Base-by-base conservation (phyloP, 257 asterid species). In the Linderniella brevidens region DNA sequence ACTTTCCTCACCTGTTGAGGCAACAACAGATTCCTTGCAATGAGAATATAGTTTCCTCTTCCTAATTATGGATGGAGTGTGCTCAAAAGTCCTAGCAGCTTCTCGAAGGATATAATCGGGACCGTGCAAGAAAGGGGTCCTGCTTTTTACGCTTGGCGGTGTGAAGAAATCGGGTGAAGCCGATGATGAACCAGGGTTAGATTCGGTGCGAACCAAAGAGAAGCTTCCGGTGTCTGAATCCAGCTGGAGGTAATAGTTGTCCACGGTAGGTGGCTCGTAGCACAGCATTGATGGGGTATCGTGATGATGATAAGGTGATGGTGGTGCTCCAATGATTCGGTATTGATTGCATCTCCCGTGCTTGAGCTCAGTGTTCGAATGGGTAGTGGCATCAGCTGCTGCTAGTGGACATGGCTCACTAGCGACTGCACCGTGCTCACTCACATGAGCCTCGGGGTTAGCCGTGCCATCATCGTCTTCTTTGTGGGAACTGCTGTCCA, bases 61-160 rank as follows among this genome's bases (percentile, higher is more conserved):
- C 51, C 96, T 68, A 32, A 85, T 19, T 56, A 90, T 90, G 57
- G 98, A 85, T 14, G 98, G 98, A 41, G 98, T 85, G 45, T 76
- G 64, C 7, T 64, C 93, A 66, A 78, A 90, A 75, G 78, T 81
- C 64, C 58, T 68, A 13, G 99, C 94, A 56, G 94, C 96, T 17
- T 68, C 67, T 74, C 65, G 76, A 66, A 90, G 64, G 54, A 85
- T 74, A 42, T 92, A 79, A 61, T 85, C 96, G 1, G 99, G 96
- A 49, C 83, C 69, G 53, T 66, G 92, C 13, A 69, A 60, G 41
- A 38, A 66, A n/a, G 55, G 35, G 50, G 51, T 53, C 59, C 73
- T 59, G 51, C 77, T 52, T 54, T 70, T 75, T 48, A 58, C 73
- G 62, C 92, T 71, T 37, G 87, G 80, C 18, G 98, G 98, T 50